These are phyloP conservation scores for Camptophora hylomeconis DNA, from an alignment of 2,329 filamentous ascomycete species.

Conservation along the genomic window DNA sequence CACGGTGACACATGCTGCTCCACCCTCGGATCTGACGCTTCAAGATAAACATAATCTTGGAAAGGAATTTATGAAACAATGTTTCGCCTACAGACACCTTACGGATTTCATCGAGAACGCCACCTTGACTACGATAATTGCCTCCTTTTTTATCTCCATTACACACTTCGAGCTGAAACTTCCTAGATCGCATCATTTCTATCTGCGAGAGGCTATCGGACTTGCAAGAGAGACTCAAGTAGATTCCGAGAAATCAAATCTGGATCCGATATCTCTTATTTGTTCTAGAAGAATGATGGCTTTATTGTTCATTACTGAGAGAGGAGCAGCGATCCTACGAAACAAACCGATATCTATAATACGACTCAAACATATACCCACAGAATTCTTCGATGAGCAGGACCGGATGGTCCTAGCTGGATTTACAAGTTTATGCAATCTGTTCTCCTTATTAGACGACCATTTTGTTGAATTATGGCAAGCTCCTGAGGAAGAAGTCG, in stretches of 20 bases:
- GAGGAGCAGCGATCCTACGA: constrained; percentile 16
- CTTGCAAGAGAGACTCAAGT: constrained; percentile 15
- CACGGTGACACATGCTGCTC: constrained; percentile 16
- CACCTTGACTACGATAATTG: constrained; percentile 14
- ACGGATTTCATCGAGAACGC: constrained; percentile 16
- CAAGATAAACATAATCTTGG: constrained; percentile 15
- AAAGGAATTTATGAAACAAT: constrained; percentile 15
- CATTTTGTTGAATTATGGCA: constrained; percentile 17
- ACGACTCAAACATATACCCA: constrained; percentile 11
- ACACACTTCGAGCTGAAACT: constrained; percentile 17
- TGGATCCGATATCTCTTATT: constrained; percentile 13
- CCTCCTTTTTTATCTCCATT: constrained; percentile 15
- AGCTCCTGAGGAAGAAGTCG: constrained; percentile 7
- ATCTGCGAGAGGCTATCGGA: constrained; percentile 16
- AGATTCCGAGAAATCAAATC: constrained; percentile 11
- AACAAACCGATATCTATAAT: constrained; percentile 17
- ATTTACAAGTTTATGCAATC: constrained; percentile 14
- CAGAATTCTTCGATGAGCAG: constrained; percentile 16
- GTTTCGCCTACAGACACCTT: constrained; percentile 10
- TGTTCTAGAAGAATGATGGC: constrained; percentile 17
- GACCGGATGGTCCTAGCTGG: constrained; percentile 15
- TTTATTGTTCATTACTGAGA: constrained; percentile 17
- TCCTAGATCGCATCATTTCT: constrained; percentile 17
- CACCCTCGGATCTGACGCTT: constrained; percentile 14
- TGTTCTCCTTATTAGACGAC: constrained; percentile 17